Percentiles rank a stretch among this genome's conserved stretches.
phyloP scores from a whole-genome alignment of 352 stramenopile species.

The Phytophthora pisi region DNA sequence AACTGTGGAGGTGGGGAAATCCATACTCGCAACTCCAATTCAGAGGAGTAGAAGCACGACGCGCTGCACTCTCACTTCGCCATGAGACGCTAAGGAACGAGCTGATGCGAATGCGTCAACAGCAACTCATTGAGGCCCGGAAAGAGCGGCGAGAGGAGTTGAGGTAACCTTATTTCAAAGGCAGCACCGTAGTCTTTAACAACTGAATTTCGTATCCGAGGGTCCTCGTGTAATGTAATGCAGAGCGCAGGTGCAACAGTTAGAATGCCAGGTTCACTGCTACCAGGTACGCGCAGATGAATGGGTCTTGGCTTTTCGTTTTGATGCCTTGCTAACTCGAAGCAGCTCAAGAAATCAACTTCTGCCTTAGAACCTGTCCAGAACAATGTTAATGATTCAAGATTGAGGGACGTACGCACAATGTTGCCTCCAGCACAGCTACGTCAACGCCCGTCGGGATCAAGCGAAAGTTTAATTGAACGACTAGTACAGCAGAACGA shows the following conservation, averaged over 20 bases:
- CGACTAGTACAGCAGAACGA: slow-evolving; percentile 38
- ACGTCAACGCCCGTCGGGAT: background rate
- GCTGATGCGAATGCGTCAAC: slow-evolving; percentile 32
- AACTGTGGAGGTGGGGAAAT: slow-evolving; percentile 9
- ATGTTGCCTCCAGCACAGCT: background rate
- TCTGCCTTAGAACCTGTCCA: too few species aligned
- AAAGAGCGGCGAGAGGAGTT: slow-evolving; percentile 29
- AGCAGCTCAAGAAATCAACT: background rate
- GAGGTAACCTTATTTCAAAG: slow-evolving; percentile 18
- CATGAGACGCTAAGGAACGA: slow-evolving; percentile 31
- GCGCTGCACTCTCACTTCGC: slow-evolving; percentile 15
- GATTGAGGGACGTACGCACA: background rate
- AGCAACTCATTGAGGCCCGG: slow-evolving; percentile 21
- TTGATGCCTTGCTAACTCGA: background rate
- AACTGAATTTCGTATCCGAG: too few species aligned
- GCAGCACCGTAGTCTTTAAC: too few species aligned
- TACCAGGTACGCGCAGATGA: slow-evolving; percentile 35
- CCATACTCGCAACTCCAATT: slow-evolving; percentile 6
- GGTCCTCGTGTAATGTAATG: background rate
- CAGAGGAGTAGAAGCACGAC: slow-evolving; percentile 10
- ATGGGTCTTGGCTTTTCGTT: background rate
- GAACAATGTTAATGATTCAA: background rate
- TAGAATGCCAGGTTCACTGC: slow-evolving; percentile 35
- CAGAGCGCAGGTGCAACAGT: slow-evolving; percentile 38
- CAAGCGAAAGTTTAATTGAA: slow-evolving; percentile 20